Evolutionary conservation across 768 basidiomycete species (phyloP).

Genomic region (Cyclocybe cylindracea): DNA sequence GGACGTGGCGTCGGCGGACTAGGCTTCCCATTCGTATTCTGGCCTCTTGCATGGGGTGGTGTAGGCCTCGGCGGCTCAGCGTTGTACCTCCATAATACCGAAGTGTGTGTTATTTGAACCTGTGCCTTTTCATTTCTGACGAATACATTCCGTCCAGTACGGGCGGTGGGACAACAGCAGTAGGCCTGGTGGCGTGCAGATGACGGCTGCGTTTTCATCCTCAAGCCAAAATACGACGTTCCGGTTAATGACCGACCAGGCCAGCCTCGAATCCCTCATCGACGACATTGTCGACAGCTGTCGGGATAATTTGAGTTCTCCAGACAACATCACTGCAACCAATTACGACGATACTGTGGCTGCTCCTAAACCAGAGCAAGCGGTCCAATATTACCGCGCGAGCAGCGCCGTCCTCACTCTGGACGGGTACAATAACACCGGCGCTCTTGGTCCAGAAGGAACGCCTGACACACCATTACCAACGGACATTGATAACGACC

Average conservation of each 20-base stretch:
- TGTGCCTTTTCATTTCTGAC: not conserved
- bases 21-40: slow-evolving; percentile 66
- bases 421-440: slow-evolving; percentile 69
- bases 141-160: slow-evolving; percentile 19
- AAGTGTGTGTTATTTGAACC: slow-evolving; percentile 10
- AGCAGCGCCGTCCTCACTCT: slow-evolving; percentile 63
- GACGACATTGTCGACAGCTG: slow-evolving; percentile 44
- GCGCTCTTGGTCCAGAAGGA: slow-evolving; percentile 35
- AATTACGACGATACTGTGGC: slow-evolving; percentile 32
- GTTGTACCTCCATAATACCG: slow-evolving; percentile 29
- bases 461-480: slow-evolving; percentile 55
- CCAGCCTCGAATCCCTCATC: slow-evolving; percentile 46
- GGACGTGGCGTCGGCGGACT: slow-evolving; percentile 47
- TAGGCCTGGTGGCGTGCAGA: slow-evolving; percentile 51
- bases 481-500: slow-evolving; percentile 42
- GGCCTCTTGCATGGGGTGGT: slow-evolving; percentile 57
- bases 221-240: slow-evolving; percentile 38
- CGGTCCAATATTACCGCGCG: slow-evolving; percentile 69
- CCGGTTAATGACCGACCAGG: slow-evolving; percentile 48
- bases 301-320: slow-evolving; percentile 19
- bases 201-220: slow-evolving; percentile 41
- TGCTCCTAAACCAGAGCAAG: slow-evolving; percentile 50
- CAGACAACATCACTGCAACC: slow-evolving; percentile 20
- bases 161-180: slow-evolving; percentile 39
- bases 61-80: slow-evolving; percentile 23